Percentiles rank a stretch among this genome's conserved stretches.
Evolutionary conservation across 352 stramenopile genomes (phyloP).

Genomic region (Phytophthora fragariae): DNA sequence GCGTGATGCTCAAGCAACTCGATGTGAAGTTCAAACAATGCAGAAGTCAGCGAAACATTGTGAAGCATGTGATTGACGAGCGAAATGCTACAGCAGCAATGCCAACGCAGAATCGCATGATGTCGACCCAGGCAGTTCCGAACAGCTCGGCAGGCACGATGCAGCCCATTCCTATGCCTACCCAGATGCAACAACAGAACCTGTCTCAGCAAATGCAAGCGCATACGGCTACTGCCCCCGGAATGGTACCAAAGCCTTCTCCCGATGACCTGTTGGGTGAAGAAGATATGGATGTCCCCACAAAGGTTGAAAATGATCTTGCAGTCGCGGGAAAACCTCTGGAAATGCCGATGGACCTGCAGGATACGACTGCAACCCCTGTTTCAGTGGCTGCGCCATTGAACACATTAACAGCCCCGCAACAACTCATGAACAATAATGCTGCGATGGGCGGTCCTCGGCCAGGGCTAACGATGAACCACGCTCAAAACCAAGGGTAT

Average conservation of each 20-base stretch:
- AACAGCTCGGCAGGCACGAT: conserved; percentile 30
- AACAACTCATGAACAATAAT: conserved; percentile 9
- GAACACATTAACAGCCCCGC: conserved; percentile 27
- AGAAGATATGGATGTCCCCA: conserved; percentile 50
- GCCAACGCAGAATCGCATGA: conserved; percentile 20
- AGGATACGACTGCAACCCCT: conserved; percentile 43
- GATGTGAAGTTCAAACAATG: conserved; percentile 86
- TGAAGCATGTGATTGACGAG: conserved; percentile 82
- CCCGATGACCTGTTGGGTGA: conserved; percentile 63
- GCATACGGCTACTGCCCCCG: background rate
- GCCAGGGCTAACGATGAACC: conserved; percentile 15
- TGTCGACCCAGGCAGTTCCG: background rate
- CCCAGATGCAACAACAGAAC: conserved; percentile 46
- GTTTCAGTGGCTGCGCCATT: conserved; percentile 31
- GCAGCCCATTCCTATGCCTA: conserved; percentile 60
- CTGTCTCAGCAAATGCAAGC: conserved; percentile 25
- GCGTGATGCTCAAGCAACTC: conserved; percentile 71
- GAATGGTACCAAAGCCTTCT: conserved; percentile 41
- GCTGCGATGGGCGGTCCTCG: conserved; percentile 19
- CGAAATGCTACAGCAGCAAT: conserved; percentile 34
- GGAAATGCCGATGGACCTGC: conserved; percentile 69
- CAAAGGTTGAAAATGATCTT: conserved; percentile 34
- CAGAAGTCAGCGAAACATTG: conserved; percentile 78
- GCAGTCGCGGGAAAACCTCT: conserved; percentile 49
- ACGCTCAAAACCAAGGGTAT: conserved; percentile 23